phyloP scores from a whole-genome alignment of 2,329 filamentous ascomycete species.

The Xylariaceae sp. region DNA sequence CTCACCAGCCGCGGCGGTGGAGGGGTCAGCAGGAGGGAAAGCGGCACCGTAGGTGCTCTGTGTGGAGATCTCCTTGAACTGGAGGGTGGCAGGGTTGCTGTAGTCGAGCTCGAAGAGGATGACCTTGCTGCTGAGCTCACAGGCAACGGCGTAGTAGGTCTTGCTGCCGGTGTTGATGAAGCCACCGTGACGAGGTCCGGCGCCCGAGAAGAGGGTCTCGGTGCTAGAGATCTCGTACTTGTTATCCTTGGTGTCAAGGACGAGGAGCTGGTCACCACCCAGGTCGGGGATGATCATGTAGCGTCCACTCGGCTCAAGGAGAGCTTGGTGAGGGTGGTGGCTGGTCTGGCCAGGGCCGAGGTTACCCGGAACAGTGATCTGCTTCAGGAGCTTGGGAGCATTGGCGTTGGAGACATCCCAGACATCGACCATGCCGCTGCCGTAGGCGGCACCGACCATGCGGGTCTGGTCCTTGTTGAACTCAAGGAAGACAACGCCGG shows the following conservation, averaged over 20 bases:
- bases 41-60: conserved; percentile 39
- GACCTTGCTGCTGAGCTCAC: conserved; percentile 43
- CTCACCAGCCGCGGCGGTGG: conserved; percentile 41
- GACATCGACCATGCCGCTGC: conserved; percentile 39
- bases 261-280: conserved; percentile 43
- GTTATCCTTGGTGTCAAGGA: conserved; percentile 42
- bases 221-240: conserved; percentile 36
- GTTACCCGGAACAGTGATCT: conserved; percentile 32
- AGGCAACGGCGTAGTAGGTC: conserved; percentile 44
- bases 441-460: conserved; percentile 43
- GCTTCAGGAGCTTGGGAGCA: conserved; percentile 37
- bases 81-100: conserved; percentile 30
- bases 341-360: conserved; percentile 30
- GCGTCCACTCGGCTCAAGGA: conserved; percentile 44
- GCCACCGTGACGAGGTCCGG: conserved; percentile 47
- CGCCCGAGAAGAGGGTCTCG: conserved; percentile 35
- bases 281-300: conserved; percentile 47
- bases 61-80: conserved; percentile 34
- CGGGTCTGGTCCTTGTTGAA: conserved; percentile 42
- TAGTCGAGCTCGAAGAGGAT: conserved; percentile 41
- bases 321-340: conserved; percentile 43
- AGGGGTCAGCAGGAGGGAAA: conserved; percentile 33
- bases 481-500: conserved; percentile 44
- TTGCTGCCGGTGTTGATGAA: conserved; percentile 38
- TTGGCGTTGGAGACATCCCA: conserved; percentile 38